Evolutionary conservation across 192 early-diverging fungal species (phyloP), one percentile per base, ranked within the genome.

Genomic region (Coemansia sp.): DNA sequence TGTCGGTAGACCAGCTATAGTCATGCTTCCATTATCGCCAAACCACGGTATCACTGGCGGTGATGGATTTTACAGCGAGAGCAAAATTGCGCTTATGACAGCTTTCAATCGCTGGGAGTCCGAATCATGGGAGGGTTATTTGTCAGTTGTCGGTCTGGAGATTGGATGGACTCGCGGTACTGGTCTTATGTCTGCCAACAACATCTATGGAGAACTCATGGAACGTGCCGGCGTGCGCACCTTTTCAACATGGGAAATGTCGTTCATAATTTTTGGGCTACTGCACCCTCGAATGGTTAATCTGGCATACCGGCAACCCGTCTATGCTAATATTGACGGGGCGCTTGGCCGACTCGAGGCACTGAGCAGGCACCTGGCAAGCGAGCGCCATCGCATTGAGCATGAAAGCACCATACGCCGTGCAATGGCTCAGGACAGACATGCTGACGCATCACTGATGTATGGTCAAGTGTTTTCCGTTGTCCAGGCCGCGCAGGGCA

Each of bases 81-180:
- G 93, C 69, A 97, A 97, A 87, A 84, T 93, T 65, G 90, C 86
- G 22, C 87, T 97, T 30, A 94, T 95, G 80, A 93, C 94, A 21
- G 74, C 92, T 53, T 85, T 95, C 74, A 94, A 94, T 85, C 85
- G 93, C 67, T 97, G 92, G 91, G 84, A 90, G 60, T 90, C 93
- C 56, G 95, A 97, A 76, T 82, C 76, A 30, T 97, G 95, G 95
- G 85, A 88, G 61, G 83, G 82, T 60, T 93, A 95, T 82, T 75
- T 97, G 57, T 87, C 91, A 55, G 88, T 97, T 69, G 84, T 88
- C 57, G 95, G 95, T 61, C 90, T 94, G 57, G 90, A 93, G 32
- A 95, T 97, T 74, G 95, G 95, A 29, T 97, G 95, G 95, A 95
- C 93, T 57, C 89, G 95, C 75, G 95, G 94, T 55, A 97, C 95